Base-by-base conservation (phyloP, 139 green algal genomes). In the Chara braunii region DNA sequence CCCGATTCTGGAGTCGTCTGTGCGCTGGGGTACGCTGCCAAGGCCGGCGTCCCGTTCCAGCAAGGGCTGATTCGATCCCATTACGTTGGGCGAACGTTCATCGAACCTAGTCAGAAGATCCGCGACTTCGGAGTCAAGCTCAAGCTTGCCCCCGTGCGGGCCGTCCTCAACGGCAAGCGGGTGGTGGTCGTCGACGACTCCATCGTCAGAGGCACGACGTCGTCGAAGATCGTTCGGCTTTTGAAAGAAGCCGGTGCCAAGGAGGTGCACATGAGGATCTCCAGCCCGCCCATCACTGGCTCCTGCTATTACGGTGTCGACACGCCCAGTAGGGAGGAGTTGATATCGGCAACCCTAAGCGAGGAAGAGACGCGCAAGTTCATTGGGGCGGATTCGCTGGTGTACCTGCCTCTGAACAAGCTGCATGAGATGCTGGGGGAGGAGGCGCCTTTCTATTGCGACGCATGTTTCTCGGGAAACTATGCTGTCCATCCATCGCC, bases 221-320 rank as follows among this genome's bases (percentile, higher is more conserved):
- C 95, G 87, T 81, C 32, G 37, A 74, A 78, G 80, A 98, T 98
- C 64, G 92, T 98, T 62, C 83, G 91, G 60, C 96, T 98, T 86
- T 81, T 95, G 3, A 85, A 91, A 30, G 65, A 65, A 28, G 91
- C 91, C 24, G 92, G 92, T 22, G 93, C 93, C 1, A 79, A 52
- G 1, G 93, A 94, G 78, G 90, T 99, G 62, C 97, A 97, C 85
- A 83, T 99, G 9, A 92, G 94, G 0, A 91, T 81, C 24, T 83
- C 92, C 2, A 86, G 87, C 3, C 94, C 94, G 0, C 90, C 94
- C 1, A 92, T 97, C 61, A 85, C 86, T 3, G 88, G 84, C 80
- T 89, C 93, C 51, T 98, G 97, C 79, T 95, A 98, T 57, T 99
- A 99, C 68, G 94, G 94, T 36, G 94, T 99, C 51, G 94, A 99